Base-by-base conservation (phyloP, 495 filamentous ascomycete genomes). In the Aspergillus affinis region DNA sequence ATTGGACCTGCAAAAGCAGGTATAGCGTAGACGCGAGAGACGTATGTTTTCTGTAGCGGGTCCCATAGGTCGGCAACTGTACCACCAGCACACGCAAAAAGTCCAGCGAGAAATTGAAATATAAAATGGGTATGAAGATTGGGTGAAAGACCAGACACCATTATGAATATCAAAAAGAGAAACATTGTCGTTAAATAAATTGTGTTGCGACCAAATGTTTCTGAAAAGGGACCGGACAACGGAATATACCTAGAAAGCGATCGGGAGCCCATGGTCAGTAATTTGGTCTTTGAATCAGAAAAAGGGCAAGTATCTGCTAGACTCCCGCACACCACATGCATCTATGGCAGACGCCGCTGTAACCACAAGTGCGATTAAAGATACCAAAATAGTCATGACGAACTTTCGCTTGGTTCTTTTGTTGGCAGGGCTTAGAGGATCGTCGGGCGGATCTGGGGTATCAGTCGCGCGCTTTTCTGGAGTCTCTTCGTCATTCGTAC, bases 381-480 rank as follows among this genome's bases (percentile, higher is more conserved):
- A 81, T 48, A 86, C 80, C 18, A 81, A 65, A 7, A 81, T 1
- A 6, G 78, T 80, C 51, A 81, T 69, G 20, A 69, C 58, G 10
- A 76, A 54, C 9, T 77, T 71, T 7, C 67, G 74, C 4, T 55
- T 20, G 18, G 69, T 67, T 17, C 70, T 69, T 76, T 77, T 84
- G 63, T 85, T 85, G 45, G 81, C 80, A n/a, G 83, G 84, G 59
- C 85, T 82, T 48, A 80, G 67, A 0, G 77, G 70, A 60, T 85
- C 82, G 49, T 81, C 68, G 23, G 76, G 76, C 8, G 75, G 70
- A 29, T 83, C 78, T 17, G 13, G 23, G 7, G 20, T 19, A 6
- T 26, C 13, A 17, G 55, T 23, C 5, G 41, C 20, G 6, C 23
- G 26, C 6, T 62, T 62, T 18, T 59, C 49, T 45, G 18, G 18